Base-by-base conservation (phyloP, 176 grass and related monocot genomes). In the Neostapfia colusana region DNA sequence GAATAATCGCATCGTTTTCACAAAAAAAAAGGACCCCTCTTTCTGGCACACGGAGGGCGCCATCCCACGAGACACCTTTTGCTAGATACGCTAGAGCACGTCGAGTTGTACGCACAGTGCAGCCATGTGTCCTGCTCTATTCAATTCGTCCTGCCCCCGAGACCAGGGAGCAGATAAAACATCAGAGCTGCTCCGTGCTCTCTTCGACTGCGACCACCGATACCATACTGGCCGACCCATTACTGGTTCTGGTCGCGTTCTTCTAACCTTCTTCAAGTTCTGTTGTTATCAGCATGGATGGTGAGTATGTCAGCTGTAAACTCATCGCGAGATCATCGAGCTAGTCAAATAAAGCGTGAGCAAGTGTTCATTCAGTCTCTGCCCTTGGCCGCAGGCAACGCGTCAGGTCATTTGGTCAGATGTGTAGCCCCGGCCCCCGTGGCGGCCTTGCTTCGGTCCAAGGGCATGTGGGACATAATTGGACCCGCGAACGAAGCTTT, bases 11-110 rank as follows among this genome's bases (percentile, higher is more conserved):
- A 49, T 63, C 65, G 72, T 87, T 80, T 84, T 80, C 39, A 10
- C 27, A 38, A 48, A 31, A 38, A 48, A 31, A 75, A 40, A 71
- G 18, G 60, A 3, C 10, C 40, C 40, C 28, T 50, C 20, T 56
- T 84, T 88, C 72, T 21, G 75, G 73, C 74, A 64, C 80, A 76
- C 62, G 81, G 73, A 74, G 21, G 53, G 72, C 37, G 17, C 68
- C 74, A 62, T 69, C 51, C n/a, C n/a, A n/a, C n/a, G n/a, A n/a
- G n/a, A n/a, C n/a, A n/a, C n/a, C n/a, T n/a, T n/a, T n/a, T n/a
- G n/a, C 34, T 40, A 16, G 28, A 3, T 24, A 23, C 53, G 68
- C 18, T 60, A 8, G 31, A 25, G 3, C 24, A 13, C 24, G 56
- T 14, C 15, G 10, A 16, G 25, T 20, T 18, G 65, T 79, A 45